These are phyloP conservation scores for Psilocybe sp. DNA, from an alignment of 768 basidiomycete genomes.

Conservation along the genomic window DNA sequence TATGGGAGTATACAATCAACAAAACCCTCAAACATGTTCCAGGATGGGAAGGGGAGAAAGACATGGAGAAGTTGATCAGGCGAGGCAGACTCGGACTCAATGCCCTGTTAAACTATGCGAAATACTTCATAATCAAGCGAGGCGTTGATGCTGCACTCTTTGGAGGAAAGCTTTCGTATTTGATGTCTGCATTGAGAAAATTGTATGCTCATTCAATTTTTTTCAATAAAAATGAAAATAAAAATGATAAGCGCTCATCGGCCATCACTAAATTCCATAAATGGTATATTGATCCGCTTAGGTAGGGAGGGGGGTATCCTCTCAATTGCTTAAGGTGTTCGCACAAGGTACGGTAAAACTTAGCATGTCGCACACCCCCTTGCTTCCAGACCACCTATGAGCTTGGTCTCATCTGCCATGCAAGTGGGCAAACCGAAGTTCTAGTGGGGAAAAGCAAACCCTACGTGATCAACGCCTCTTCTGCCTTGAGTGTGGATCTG, in stretches of 20 bases:
- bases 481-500: slow-evolving; percentile 9
- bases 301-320: too few species aligned
- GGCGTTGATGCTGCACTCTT: slow-evolving; percentile 9
- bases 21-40: slow-evolving; percentile 10
- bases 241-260: too few species aligned
- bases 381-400: slow-evolving; percentile 10
- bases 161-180: slow-evolving; percentile 6
- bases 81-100: slow-evolving; percentile 6
- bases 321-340: too few species aligned
- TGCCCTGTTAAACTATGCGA: slow-evolving; percentile 3
- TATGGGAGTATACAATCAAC: slow-evolving; percentile 16
- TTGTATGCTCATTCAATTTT: background rate
- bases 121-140: slow-evolving; percentile 10
- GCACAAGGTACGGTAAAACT: too few species aligned
- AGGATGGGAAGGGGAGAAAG: slow-evolving; percentile 9
- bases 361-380: too few species aligned
- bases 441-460: background rate
- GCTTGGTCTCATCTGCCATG: slow-evolving; percentile 4
- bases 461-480: slow-evolving; percentile 3
- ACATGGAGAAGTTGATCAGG: slow-evolving; percentile 5
- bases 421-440: slow-evolving; percentile 9
- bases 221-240: too few species aligned
- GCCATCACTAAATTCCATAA: too few species aligned
- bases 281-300: too few species aligned
- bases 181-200: slow-evolving; percentile 4